Conservation (phyloP, 139 green algal species). For the Chlamydomonas sphaeroides region DNA sequence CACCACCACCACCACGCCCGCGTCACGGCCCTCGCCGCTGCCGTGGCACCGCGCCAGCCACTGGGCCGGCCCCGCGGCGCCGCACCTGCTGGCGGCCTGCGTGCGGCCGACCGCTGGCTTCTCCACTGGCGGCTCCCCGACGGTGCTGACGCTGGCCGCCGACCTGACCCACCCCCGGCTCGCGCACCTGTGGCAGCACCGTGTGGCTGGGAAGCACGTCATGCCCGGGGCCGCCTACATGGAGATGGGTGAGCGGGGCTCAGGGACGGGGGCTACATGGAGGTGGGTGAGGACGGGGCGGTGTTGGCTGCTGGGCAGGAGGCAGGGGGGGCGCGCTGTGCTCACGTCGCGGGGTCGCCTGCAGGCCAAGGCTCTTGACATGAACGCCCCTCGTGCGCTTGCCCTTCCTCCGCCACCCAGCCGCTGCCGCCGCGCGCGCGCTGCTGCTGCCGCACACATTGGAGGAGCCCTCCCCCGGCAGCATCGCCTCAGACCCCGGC, state of each 20-base stretch:
- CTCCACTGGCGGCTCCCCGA: too few relatives aligned
- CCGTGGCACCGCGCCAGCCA: slow-evolving; percentile 14
- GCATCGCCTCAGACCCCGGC: not conserved
- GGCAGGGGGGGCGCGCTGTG: too few relatives aligned
- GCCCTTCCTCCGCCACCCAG: too few relatives aligned
- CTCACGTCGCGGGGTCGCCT: too few relatives aligned
- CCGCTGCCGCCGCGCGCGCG: slow-evolving; percentile 14
- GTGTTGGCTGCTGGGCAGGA: too few relatives aligned
- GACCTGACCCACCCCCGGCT: slow-evolving; percentile 37
- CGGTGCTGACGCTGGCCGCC: slow-evolving; percentile 21
- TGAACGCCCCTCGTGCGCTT: too few relatives aligned
- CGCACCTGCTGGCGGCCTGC: slow-evolving; percentile 11
- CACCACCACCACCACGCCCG: not conserved
- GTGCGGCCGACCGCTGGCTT: not conserved
- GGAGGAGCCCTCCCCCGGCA: not conserved
- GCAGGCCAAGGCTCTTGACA: too few relatives aligned
- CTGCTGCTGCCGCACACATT: slow-evolving; percentile 6
- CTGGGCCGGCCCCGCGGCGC: slow-evolving; percentile 3
- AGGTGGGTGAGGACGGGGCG: too few relatives aligned
- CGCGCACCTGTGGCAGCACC: slow-evolving; percentile 60
- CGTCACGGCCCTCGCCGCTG: not conserved
- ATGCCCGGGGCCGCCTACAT: slow-evolving; percentile 58
- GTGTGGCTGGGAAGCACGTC: slow-evolving; percentile 38
- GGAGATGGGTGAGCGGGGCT: too few relatives aligned
- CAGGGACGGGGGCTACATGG: too few relatives aligned